Evolutionary conservation across 371 early-diverging fungal species (phyloP).

Genomic region (Saksenaea vasiformis): DNA sequence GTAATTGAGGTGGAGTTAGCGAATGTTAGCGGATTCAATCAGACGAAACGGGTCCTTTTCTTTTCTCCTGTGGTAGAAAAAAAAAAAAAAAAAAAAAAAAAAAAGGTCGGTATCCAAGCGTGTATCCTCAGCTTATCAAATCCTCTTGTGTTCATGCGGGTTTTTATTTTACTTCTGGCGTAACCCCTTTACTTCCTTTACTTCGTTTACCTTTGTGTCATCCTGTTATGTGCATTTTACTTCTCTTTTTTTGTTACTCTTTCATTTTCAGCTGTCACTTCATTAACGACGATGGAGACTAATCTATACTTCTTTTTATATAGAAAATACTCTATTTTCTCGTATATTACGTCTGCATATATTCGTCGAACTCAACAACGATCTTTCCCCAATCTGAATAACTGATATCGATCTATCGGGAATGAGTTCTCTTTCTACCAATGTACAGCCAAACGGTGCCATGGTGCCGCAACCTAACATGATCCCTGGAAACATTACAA

Average conservation of each 20-base stretch:
- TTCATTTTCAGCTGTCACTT: not conserved
- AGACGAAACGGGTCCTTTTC: not conserved
- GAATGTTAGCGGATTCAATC: too few relatives aligned
- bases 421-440: constrained; percentile 16
- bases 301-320: not conserved
- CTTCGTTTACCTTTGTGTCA: not conserved
- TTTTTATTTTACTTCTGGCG: not conserved
- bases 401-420: constrained; percentile 3
- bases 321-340: not conserved
- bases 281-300: not conserved
- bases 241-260: not conserved
- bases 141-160: constrained; percentile 1
- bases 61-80: not conserved
- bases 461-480: constrained; percentile 8
- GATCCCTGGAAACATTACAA: constrained; percentile 15
- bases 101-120: constrained; percentile 6
- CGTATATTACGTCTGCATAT: not conserved
- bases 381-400: not conserved
- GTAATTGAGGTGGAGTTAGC: too few relatives aligned
- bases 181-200: not conserved
- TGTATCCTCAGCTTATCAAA: constrained; percentile 2
- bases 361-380: not conserved
- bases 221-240: not conserved
- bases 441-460: constrained; percentile 15
- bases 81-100: not conserved